A percentile compares a stretch with the other conserved stretches of the same genome.
These are phyloP conservation scores for Epicoccum nigrum DNA, from an alignment of 2,329 filamentous ascomycete genomes.

Conservation along the genomic window DNA sequence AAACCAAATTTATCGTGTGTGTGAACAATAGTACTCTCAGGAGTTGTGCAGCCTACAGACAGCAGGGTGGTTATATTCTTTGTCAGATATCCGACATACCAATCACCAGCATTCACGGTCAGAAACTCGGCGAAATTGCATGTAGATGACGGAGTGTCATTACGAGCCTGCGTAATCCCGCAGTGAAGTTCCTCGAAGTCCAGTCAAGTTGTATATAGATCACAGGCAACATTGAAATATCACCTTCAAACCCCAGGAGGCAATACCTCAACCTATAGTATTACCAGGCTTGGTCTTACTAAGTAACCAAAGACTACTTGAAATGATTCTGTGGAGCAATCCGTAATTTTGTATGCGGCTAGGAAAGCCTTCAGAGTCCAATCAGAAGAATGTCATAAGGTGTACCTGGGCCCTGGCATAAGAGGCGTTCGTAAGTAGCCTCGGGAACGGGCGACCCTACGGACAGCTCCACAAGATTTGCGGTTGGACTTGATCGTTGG, in stretches of 20 bases:
- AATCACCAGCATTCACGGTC: constrained; percentile 1
- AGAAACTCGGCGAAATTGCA: constrained; percentile 12
- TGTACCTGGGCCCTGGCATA: constrained; percentile 16
- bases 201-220: no score
- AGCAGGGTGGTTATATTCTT: background rate
- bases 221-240: no score
- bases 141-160: no score
- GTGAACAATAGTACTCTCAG: constrained; percentile 1
- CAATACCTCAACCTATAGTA: no score
- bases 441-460: constrained; percentile 17
- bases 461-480: constrained; percentile 9
- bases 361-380: background rate
- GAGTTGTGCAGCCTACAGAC: background rate
- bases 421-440: constrained; percentile 14
- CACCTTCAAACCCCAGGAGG: no score
- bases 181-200: no score
- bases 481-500: constrained; percentile 21
- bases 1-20: no score
- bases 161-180: no score
- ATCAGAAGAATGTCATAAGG: constrained; percentile 4
- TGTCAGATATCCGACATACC: background rate
- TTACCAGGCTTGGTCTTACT: no score
- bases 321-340: no score
- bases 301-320: no score
- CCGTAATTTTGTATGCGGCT: constrained; percentile 7